These are phyloP conservation scores for Diplodia scrobiculata DNA, from an alignment of 2,329 filamentous ascomycete genomes.

Conservation along the genomic window DNA sequence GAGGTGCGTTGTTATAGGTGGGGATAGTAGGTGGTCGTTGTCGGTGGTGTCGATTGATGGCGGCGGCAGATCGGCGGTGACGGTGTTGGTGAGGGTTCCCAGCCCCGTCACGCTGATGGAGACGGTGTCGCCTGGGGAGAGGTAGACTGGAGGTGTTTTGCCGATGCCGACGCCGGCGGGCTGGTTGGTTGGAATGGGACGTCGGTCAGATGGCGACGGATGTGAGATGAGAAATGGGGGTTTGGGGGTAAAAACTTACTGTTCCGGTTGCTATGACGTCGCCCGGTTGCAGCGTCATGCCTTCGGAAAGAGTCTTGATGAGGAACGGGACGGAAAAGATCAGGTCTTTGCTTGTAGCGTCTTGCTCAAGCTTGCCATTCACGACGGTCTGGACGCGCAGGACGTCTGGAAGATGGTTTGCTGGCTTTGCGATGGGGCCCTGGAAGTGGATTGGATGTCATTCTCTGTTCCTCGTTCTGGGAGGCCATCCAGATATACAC, in stretches of 20 bases:
- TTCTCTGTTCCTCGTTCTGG: neutral
- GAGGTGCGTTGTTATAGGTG: too few species aligned
- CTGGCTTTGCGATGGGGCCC: slow-evolving; percentile 57
- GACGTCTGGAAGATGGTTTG: slow-evolving; percentile 48
- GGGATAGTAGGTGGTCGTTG: too few species aligned
- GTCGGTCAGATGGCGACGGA: too few species aligned
- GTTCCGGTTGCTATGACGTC: slow-evolving; percentile 56
- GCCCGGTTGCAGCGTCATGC: slow-evolving; percentile 45
- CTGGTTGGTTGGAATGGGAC: too few species aligned
- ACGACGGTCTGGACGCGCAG: slow-evolving; percentile 51
- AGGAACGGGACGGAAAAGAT: slow-evolving; percentile 55
- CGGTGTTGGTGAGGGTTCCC: slow-evolving; percentile 47
- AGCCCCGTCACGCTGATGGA: slow-evolving; percentile 38
- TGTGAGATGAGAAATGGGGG: too few species aligned
- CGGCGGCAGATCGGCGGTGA: slow-evolving; percentile 23
- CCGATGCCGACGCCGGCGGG: slow-evolving; percentile 53
- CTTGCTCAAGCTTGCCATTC: slow-evolving; percentile 56
- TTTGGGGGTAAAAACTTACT: too few species aligned
- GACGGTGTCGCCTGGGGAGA: slow-evolving; percentile 49
- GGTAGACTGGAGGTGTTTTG: slow-evolving; percentile 35
- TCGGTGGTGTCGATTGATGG: too few species aligned
- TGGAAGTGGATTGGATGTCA: neutral
- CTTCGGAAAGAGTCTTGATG: slow-evolving; percentile 52
- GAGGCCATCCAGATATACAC: neutral
- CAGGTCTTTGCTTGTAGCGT: slow-evolving; percentile 47